Base-by-base conservation (phyloP, 1,284 basidiomycete species). In the Leccinum olivaceoglutinosum region DNA sequence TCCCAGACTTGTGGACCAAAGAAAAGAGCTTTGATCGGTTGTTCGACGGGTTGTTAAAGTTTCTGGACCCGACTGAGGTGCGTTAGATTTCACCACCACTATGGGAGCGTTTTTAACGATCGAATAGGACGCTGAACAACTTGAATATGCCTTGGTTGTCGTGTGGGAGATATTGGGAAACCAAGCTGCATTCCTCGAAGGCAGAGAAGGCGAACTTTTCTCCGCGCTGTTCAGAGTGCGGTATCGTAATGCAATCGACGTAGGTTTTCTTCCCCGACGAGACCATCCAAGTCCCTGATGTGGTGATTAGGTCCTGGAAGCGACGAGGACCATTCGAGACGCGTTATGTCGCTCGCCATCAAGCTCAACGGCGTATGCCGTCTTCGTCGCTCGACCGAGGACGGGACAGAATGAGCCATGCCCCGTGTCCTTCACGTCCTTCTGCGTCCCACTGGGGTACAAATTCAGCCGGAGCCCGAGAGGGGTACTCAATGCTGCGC, bases 401-500 rank as follows among this genome's bases (percentile, higher is more conserved):
- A 25, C 21, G 21, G 21, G 21, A 25, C 21, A 25, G 21, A 25
- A 25, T 25, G 21, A 25, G 21, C 21, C 21, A 25, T 25, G 21
- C 21, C 21, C 21, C 18, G 76, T 84, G 1, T 92, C 92, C 0
- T 98, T 97, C 76, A 87, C 88, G 1, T 96, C 93, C 0, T 97
- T 96, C 82, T 98, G 95, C 67, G 95, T 85, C 5, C 86, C 94
- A 2, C 78, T 39, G n/a, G 86, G 90, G 38, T 98, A 98, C 77
- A 97, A 97, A 76, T 98, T 98, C 75, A 95, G 93, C 65, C 98
- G 95, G 96, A 92, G 88, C 62, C 95, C 96, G 2, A 84, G 87
- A 66, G 95, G 93, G 1, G 21, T 96, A 3, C 78, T 98, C 49
- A 85, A 84, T 14, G 95, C 95, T 1, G 90, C 93, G 0, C 77